phyloP scores from a whole-genome alignment of 164 flowering plant genomes.

The Vitis rotundifolia region DNA sequence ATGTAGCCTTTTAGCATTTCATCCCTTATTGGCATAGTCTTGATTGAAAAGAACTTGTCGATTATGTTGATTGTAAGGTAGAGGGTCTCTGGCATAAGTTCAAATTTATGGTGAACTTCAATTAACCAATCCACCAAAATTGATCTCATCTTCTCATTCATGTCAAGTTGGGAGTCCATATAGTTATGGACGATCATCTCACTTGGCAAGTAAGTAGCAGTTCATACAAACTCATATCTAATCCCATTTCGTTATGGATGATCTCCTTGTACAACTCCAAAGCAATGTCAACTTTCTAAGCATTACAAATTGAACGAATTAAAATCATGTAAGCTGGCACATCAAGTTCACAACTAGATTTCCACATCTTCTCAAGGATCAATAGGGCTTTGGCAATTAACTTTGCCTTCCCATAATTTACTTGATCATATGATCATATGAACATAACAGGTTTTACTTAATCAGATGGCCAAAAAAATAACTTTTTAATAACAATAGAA shows the following conservation, averaged over 20 bases:
- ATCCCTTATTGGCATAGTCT: no score
- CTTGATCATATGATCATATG: conserved; percentile 23
- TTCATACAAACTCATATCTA: conserved; percentile 20
- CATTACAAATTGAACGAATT: conserved; percentile 45
- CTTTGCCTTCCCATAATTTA: conserved; percentile 59
- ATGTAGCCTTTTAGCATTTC: conserved; percentile 57
- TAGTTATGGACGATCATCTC: conserved; percentile 31
- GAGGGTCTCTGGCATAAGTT: conserved; percentile 56
- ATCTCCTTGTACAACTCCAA: conserved; percentile 75
- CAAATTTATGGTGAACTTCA: conserved; percentile 49
- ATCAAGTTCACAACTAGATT: conserved; percentile 61
- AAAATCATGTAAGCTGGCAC: conserved; percentile 39
- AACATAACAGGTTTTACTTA: no score
- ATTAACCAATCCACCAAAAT: conserved; percentile 55
- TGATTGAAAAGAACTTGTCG: conserved; percentile 41
- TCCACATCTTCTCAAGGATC: conserved; percentile 63
- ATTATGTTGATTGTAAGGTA: conserved; percentile 47
- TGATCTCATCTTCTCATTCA: conserved; percentile 43
- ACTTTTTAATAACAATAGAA: no score
- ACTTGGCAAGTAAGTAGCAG: background rate
- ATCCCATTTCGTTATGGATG: conserved; percentile 41
- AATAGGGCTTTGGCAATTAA: conserved; percentile 51
- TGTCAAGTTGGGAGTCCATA: conserved; percentile 33
- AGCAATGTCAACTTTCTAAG: conserved; percentile 66
- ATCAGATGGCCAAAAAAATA: no score